Base-by-base conservation (phyloP, 2,329 filamentous ascomycete species). In the Aspergillus tubingensis region DNA sequence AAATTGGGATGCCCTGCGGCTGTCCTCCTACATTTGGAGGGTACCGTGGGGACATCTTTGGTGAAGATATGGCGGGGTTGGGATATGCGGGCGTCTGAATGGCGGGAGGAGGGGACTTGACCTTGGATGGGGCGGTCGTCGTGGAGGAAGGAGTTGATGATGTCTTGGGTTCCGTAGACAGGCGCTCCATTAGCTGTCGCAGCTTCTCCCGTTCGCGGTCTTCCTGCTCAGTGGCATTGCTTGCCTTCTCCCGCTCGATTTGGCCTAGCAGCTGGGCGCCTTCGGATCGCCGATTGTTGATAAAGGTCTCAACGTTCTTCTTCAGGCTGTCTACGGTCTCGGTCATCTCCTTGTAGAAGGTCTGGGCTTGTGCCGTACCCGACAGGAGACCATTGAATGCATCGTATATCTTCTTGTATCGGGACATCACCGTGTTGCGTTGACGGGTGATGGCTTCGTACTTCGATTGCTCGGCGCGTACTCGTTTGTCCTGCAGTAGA, bases 251-350 rank as follows among this genome's bases (percentile, higher is more conserved):
- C 67, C 90, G 88, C 75, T 96, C 92, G 64, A 99, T 99, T 68
- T 92, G 90, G 67, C 86, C 88, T 38, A 99, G 85, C 5, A 99
- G 84, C 73, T 96, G 91, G 0, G 92, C 91, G 3, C 95, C 95
- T 79, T 99, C 95, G 0, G 91, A 89, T 62, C 93, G 83, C 54
- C 95, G 86, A 75, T 99, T 99, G 80, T 92, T 96, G 66, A 99
- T 93, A 77, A 99, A 99, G 0, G 90, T 91, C 66, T 98, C 94
- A 1, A 99, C 95, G 69, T 99, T 99, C 83, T 96, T 95, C 69
- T 92, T 88, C 43, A 97, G 81, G 72, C 91, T 96, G 66, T 94
- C 91, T 0, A 96, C 92, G 0, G 92, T 97, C 65, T 97, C 92
- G 69, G 89, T 90, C 92, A 98, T 99, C 74, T 98, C 95, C 3